These are phyloP conservation scores for Trichoderma koningii DNA, from an alignment of 2,329 filamentous ascomycete genomes.

Conservation along the genomic window DNA sequence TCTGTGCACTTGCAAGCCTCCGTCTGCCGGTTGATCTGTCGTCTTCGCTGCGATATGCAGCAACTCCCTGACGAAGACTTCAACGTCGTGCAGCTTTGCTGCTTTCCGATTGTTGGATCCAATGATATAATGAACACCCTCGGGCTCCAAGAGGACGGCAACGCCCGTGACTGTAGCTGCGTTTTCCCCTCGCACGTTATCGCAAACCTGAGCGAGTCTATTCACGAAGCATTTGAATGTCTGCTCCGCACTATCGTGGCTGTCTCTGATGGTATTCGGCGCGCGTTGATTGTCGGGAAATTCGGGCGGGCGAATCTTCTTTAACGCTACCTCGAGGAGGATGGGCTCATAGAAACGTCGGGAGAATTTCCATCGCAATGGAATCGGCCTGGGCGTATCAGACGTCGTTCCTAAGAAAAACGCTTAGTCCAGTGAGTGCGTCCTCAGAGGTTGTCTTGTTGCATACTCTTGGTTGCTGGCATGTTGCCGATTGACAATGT, in stretches of 20 bases:
- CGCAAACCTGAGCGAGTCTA: conserved; percentile 39
- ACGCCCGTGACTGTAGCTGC: conserved; percentile 39
- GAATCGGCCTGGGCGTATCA: background rate
- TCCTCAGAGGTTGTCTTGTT: background rate
- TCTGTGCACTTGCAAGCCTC: background rate
- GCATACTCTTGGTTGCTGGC: background rate
- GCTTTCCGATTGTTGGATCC: conserved; percentile 36
- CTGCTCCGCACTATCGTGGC: conserved; percentile 30
- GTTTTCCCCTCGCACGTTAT: conserved; percentile 31
- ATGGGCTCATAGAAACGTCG: conserved; percentile 38
- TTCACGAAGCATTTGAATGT: conserved; percentile 38
- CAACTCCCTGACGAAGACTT: conserved; percentile 27
- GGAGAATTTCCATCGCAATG: conserved; percentile 30
- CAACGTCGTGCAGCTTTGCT: background rate
- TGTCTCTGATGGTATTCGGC: conserved; percentile 8
- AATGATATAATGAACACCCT: conserved; percentile 37
- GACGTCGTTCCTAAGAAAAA: background rate
- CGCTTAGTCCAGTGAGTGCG: background rate
- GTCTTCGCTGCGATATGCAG: conserved; percentile 27
- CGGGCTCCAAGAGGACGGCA: conserved; percentile 35
- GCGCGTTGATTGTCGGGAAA: background rate
- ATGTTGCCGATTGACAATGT: background rate
- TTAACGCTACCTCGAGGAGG: conserved; percentile 34
- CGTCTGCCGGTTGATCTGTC: fast-evolving
- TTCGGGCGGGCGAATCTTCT: conserved; percentile 23